Percentiles rank a stretch among this genome's conserved stretches.
These are phyloP conservation scores for Wickerhamiella slavikovae DNA, from an alignment of 805 yeast species.

Conservation along the genomic window DNA sequence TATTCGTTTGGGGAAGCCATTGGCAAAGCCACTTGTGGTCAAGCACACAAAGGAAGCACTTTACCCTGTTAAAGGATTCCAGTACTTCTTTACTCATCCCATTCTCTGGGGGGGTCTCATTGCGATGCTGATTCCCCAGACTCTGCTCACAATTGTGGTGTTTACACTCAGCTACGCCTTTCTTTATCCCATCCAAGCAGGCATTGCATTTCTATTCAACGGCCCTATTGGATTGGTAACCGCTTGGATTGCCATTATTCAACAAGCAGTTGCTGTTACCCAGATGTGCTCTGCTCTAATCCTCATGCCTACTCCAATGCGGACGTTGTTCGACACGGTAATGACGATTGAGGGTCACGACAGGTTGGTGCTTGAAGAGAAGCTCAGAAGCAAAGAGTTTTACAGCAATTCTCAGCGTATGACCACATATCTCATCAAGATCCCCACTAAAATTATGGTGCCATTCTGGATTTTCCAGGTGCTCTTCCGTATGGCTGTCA, in stretches of 20 bases:
- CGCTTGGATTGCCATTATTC: slow-evolving; percentile 26
- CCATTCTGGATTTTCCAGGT: slow-evolving; percentile 24
- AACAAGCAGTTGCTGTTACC: slow-evolving; percentile 24
- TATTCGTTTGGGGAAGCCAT: too few relatives aligned
- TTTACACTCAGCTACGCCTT: slow-evolving; percentile 20
- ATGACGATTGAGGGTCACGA: slow-evolving; percentile 26
- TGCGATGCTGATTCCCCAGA: slow-evolving; percentile 27
- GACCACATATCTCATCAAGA: slow-evolving; percentile 15
- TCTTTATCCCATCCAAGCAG: slow-evolving; percentile 27
- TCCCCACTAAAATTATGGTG: slow-evolving; percentile 22
- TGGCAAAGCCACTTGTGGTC: slow-evolving; percentile 2
- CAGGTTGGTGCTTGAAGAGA: slow-evolving; percentile 24
- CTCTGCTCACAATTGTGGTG: slow-evolving; percentile 21
- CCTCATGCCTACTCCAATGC: slow-evolving; percentile 29
- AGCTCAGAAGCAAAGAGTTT: slow-evolving; percentile 15
- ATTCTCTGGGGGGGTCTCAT: slow-evolving; percentile 28
- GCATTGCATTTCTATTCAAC: slow-evolving; percentile 22
- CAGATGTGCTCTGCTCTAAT: slow-evolving; percentile 23
- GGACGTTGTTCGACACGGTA: slow-evolving; percentile 27
- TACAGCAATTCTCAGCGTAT: slow-evolving; percentile 18
- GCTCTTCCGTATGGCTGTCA: slow-evolving; percentile 20
- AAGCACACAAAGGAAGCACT: slow-evolving; percentile 12
- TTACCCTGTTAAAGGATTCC: slow-evolving; percentile 23
- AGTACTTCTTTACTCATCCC: slow-evolving; percentile 23
- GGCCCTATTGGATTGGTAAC: slow-evolving; percentile 33